Evolutionary conservation across 139 green algal species (phyloP).

Genomic region (Axilococcus clingmanii): DNA sequence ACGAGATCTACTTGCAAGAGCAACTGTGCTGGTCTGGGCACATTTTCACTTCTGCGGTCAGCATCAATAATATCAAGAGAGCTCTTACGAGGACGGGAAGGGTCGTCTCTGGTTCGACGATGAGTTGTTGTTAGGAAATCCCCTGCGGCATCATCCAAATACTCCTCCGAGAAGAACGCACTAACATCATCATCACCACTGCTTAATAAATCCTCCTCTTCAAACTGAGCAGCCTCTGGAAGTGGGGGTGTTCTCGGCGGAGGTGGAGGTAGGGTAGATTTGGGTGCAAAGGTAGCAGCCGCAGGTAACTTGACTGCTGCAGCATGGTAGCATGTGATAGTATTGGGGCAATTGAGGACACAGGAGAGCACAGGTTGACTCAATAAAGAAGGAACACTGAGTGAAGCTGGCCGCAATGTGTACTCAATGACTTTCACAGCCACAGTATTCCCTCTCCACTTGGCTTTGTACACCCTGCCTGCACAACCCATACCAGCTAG

Average conservation of each 20-base stretch:
- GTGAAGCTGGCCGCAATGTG: neutral
- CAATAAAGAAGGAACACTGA: neutral
- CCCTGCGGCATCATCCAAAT: too few relatives aligned
- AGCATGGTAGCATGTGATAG: neutral
- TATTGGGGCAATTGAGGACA: neutral
- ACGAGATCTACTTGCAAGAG: too few relatives aligned
- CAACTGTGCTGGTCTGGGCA: too few relatives aligned
- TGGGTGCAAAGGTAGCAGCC: neutral
- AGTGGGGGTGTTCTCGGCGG: neutral
- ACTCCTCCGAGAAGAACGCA: too few relatives aligned
- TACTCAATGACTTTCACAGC: neutral
- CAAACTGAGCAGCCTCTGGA: too few relatives aligned
- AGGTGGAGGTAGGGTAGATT: neutral
- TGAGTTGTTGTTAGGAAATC: too few relatives aligned
- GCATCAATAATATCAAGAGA: too few relatives aligned
- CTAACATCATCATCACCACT: too few relatives aligned
- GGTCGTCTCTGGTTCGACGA: too few relatives aligned
- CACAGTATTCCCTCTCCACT: neutral
- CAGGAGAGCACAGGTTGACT: neutral
- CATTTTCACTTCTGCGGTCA: too few relatives aligned
- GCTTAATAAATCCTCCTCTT: too few relatives aligned
- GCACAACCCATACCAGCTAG: neutral
- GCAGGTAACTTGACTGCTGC: neutral
- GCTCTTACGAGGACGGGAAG: too few relatives aligned
- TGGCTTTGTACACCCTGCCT: neutral